Evolutionary conservation across 2,329 filamentous ascomycete genomes (phyloP).

Genomic region (Epichloe gansuensis): DNA sequence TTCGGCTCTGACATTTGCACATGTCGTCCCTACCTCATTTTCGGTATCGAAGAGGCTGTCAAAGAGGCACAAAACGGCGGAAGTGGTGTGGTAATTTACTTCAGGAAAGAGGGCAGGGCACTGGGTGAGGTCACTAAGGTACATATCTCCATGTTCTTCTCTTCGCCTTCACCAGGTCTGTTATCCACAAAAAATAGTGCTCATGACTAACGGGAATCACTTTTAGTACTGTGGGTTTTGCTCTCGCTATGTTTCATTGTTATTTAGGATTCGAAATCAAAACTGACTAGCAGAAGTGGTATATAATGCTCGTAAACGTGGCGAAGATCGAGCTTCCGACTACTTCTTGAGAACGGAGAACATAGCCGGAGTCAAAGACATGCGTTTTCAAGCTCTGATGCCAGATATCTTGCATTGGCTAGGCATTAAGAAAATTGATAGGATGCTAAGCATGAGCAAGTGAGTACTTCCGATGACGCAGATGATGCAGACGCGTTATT

Average conservation of each 20-base stretch:
- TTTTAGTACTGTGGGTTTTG: constrained; percentile 32
- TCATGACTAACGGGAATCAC: neutral
- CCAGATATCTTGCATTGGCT: constrained; percentile 96
- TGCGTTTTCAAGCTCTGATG: constrained; percentile 98
- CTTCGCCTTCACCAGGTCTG: no score
- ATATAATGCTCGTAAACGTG: constrained; percentile 72
- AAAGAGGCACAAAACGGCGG: constrained; percentile 92
- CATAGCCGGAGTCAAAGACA: constrained; percentile 90
- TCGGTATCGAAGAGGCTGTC: constrained; percentile 93
- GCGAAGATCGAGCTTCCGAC: constrained; percentile 68
- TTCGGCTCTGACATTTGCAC: constrained; percentile 98
- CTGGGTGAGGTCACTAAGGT: constrained; percentile 94
- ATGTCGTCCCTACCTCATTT: constrained; percentile 88
- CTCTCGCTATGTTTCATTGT: neutral
- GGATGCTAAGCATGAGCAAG: constrained; percentile 99
- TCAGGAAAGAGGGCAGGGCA: constrained; percentile 91
- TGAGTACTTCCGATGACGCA: constrained; percentile 27
- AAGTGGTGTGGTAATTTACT: constrained; percentile 93
- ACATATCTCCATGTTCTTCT: constrained; percentile 11
- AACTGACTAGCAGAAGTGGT: constrained; percentile 30
- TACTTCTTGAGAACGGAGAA: constrained; percentile 98
- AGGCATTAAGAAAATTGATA: constrained; percentile 94
- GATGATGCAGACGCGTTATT: no score
- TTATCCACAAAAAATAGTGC: neutral
- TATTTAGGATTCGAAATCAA: constrained; percentile 8